Evolutionary conservation across 1,284 basidiomycete species (phyloP), one percentile per base, ranked within the genome.

Genomic region (Heimioporus retisporus): DNA sequence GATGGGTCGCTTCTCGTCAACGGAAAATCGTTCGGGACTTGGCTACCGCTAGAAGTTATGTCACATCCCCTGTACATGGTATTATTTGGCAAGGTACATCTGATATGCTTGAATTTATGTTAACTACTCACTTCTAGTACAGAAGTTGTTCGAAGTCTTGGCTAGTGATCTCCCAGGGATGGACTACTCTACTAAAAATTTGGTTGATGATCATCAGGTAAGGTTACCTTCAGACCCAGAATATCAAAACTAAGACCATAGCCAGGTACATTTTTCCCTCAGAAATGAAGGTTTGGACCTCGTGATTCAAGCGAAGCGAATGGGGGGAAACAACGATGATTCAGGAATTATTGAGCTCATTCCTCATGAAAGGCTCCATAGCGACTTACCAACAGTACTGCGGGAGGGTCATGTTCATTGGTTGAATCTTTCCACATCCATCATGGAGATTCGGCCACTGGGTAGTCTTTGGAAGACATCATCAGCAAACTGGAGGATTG

Each of bases 1-100:
- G 71, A 79, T 46, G 86, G 86, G 10, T 64, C 68, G 14, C 74
- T 88, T 6, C 73, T 86, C 5, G 75, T 86, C 14, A 72, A 83
- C 44, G 85, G 84, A 1, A 78, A 78, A 59, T 76, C 81, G 2
- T 64, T 84, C 3, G 80, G 81, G 18, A 53, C 31, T 11, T 75
- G 80, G 43, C 73, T 87, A 25, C 84, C 86, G 0, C 59, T 42
- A 0, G 64, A 69, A 1, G 81, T 85, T 25, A 25, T 75, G 1
- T 44, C 31, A 0, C 80, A 86, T 70, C 42, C 78, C 1, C 70
- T 76, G 0, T 88, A 82, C 57, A 43, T 46, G 75, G 75, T 59
- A 11, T 13, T 63, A 31, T 53, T 63, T 35, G 55, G 48, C 55
- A 2, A 58, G 23, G 61, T 62, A 13, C 8, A 8, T 35, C 35